phyloP scores from a whole-genome alignment of 148 eudicot species.

The Linanthus parryae region DNA sequence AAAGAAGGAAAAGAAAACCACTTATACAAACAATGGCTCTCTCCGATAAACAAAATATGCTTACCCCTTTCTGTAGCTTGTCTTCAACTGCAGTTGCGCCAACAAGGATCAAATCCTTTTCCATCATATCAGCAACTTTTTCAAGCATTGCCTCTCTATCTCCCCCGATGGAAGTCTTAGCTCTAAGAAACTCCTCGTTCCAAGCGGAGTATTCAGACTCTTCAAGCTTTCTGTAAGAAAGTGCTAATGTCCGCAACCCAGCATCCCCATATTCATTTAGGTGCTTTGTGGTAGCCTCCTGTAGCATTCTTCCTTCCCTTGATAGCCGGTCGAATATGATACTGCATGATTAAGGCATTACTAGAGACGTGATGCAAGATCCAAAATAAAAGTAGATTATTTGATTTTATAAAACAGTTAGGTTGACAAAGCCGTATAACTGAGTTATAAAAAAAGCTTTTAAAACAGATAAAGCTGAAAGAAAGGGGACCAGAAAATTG shows the following conservation, averaged over 20 bases:
- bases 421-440: too few relatives aligned
- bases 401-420: too few relatives aligned
- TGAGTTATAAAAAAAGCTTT: too few relatives aligned
- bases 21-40: constrained; percentile 3
- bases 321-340: constrained; percentile 64
- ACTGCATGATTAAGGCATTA: constrained; percentile 35
- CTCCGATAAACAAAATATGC: constrained; percentile 6
- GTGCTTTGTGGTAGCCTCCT: constrained; percentile 55
- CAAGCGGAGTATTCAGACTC: constrained; percentile 52
- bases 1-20: neutral
- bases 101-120: constrained; percentile 63
- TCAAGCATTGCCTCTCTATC: constrained; percentile 66
- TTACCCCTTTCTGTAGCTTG: constrained; percentile 70
- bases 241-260: constrained; percentile 71
- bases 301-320: constrained; percentile 46
- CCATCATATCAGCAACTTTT: constrained; percentile 58
- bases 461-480: neutral
- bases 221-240: constrained; percentile 58
- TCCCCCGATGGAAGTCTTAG: constrained; percentile 55
- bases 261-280: constrained; percentile 72
- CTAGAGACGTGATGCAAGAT: too few relatives aligned
- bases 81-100: constrained; percentile 86
- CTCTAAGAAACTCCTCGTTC: constrained; percentile 65
- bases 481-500: constrained; percentile 5
- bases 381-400: too few relatives aligned